Evolutionary conservation across 495 filamentous ascomycete genomes (phyloP), one percentile per base, ranked within the genome.

Genomic region (Apiosordaria backusii): DNA sequence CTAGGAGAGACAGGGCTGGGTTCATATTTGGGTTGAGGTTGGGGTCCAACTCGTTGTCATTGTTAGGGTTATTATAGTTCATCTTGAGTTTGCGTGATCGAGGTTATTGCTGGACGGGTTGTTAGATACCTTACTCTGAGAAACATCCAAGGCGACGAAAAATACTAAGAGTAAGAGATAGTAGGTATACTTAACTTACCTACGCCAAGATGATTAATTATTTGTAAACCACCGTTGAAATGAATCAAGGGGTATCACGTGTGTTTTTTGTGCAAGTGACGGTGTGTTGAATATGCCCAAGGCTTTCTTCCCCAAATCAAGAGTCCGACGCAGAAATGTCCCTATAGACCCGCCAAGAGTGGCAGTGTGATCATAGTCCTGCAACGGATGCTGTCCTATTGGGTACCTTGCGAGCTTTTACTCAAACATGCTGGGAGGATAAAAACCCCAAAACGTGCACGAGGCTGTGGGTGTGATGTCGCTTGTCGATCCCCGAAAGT

Each of bases 1-100:
- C 57, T 29, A 74, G 60, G 21, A 73, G 69, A 29, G 76, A 70
- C 19, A 78, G 61, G 54, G 62, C 64, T 24, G 68, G 59, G 19
- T 45, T n/a, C n/a, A n/a, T n/a, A n/a, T n/a, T n/a, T 16, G 59
- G 13, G 65, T 4, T 7, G 9, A 45, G 35, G 35, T 53, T 67
- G 27, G 62, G 65, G 61, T 75, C 68, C 25, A 71, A 66, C n/a
- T 18, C 26, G 65, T 50, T 50, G 53, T 45, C 16, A 15, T 45
- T 45, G 35, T 45, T 45, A 13, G 1, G 10, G 10, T 45, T 45
- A 15, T 4, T 55, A 3, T 55, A 55, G 52, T 55, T 55, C 52
- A 55, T 55, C 22, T 21, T 53, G 50, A 4, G 4, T 55, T 23
- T 55, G n/a, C 16, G 35, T 45, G 3, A 45, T 45, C 13, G 35